Conservation (phyloP, 1,284 basidiomycete species). For the Boletus sp. region DNA sequence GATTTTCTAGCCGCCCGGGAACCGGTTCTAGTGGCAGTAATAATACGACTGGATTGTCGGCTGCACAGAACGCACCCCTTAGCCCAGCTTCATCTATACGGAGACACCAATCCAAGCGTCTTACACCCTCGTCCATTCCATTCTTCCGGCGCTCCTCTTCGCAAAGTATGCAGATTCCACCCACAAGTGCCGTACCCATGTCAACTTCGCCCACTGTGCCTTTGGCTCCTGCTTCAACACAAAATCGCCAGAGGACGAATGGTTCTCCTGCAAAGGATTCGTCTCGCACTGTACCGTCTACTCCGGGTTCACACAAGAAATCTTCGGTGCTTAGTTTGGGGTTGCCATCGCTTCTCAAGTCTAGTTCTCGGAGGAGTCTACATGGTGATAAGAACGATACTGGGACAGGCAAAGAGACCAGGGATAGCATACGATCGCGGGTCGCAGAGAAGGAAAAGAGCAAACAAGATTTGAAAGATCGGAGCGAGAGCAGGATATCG, state of each 20-base stretch:
- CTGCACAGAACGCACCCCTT: conserved; percentile 52
- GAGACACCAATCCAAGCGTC: conserved; percentile 67
- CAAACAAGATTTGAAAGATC: conserved; percentile 78
- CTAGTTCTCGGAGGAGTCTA: conserved; percentile 75
- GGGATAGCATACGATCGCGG: conserved; percentile 39
- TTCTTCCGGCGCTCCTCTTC: conserved; percentile 94
- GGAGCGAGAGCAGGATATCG: conserved; percentile 81
- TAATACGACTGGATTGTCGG: conserved; percentile 50
- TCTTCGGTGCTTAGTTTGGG: conserved; percentile 73
- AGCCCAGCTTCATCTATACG: conserved; percentile 66
- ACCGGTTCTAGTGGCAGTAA: conserved; percentile 72
- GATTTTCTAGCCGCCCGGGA: conserved; percentile 56
- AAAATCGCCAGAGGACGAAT: conserved; percentile 38
- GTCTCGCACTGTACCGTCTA: conserved; percentile 49
- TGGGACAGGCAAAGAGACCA: conserved; percentile 45
- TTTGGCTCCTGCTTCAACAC: conserved; percentile 39
- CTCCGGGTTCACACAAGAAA: conserved; percentile 66
- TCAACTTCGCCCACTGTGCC: conserved; percentile 56
- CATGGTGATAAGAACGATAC: conserved; percentile 66
- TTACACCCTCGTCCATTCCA: conserved; percentile 92
- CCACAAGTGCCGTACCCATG: conserved; percentile 33
- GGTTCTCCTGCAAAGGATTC: conserved; percentile 53
- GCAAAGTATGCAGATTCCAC: conserved; percentile 71
- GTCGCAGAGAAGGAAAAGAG: conserved; percentile 55
- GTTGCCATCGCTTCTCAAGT: conserved; percentile 78